Conservation (phyloP, 192 early-diverging fungal genomes). For the Gryganskiella cystojenkinii region DNA sequence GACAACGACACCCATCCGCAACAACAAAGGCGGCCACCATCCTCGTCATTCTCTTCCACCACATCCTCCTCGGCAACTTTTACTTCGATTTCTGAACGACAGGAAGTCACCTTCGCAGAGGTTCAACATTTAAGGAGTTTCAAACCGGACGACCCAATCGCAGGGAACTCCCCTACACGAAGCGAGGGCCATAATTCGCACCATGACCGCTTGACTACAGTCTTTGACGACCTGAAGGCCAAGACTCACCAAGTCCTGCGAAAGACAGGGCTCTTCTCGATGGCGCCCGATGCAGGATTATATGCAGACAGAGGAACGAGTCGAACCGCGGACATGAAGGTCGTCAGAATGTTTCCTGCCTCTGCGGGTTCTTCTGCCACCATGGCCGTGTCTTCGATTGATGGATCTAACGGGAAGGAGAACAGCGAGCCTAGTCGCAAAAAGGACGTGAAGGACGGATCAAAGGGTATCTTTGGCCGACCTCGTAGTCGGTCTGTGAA, state of each 20-base stretch:
- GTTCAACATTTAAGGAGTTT: not conserved
- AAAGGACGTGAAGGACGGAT: not conserved
- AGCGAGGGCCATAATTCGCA: not conserved
- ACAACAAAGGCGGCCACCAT: too few relatives aligned
- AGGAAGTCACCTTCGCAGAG: too few relatives aligned
- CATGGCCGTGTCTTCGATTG: not conserved
- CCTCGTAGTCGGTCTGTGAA: constrained; percentile 38
- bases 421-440: not conserved
- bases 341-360: constrained; percentile 20
- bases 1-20: too few relatives aligned
- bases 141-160: not conserved
- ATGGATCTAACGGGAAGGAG: not conserved
- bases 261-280: constrained; percentile 31
- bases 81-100: too few relatives aligned
- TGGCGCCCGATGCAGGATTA: constrained; percentile 39
- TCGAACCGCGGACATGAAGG: constrained; percentile 27
- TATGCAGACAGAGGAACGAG: constrained; percentile 32
- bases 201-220: constrained; percentile 8
- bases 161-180: not conserved
- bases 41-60: too few relatives aligned
- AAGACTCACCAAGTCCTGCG: constrained; percentile 42
- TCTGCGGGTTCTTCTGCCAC: constrained; percentile 1
- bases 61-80: too few relatives aligned
- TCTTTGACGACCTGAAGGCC: constrained; percentile 28
- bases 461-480: constrained; percentile 17